A percentile compares a stretch with the other conserved stretches of the same genome.
These are phyloP conservation scores for Teratosphaeria nubilosa DNA, from an alignment of 2,329 filamentous ascomycete species.

Conservation along the genomic window DNA sequence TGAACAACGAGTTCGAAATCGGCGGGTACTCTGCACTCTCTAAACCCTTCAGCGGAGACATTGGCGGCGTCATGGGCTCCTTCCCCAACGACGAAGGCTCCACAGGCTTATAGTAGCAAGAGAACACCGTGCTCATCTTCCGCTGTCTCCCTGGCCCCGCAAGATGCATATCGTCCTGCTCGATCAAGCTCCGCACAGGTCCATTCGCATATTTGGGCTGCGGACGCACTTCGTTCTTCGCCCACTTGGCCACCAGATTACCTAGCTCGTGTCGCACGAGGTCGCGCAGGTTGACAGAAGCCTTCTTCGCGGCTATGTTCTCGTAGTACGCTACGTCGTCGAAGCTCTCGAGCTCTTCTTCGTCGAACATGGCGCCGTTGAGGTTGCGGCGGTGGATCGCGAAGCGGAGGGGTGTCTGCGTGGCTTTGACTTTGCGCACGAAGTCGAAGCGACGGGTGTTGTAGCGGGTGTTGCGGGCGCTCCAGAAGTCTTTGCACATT, in stretches of 20 bases:
- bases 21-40: not conserved
- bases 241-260: conserved; percentile 1
- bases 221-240: conserved; percentile 1
- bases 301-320: conserved; percentile 6
- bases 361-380: conserved; percentile 10
- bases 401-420: conserved; percentile 31
- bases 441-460: conserved; percentile 31
- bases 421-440: conserved; percentile 31
- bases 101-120: conserved; percentile 16
- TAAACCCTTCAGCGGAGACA: not conserved
- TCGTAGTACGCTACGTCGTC: conserved; percentile 23
- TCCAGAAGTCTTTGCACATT: conserved; percentile 37
- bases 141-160: conserved; percentile 6
- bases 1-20: not conserved
- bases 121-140: conserved; percentile 14
- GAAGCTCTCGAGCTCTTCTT: conserved; percentile 30
- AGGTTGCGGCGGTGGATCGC: conserved; percentile 27
- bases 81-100: not conserved
- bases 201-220: not conserved
- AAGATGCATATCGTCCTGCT: not conserved
- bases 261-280: conserved; percentile 8
- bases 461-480: conserved; percentile 27
- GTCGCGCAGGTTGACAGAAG: conserved; percentile 8
- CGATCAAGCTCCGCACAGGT: not conserved
- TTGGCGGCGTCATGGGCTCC: not conserved